Evolutionary conservation across 2,329 filamentous ascomycete species (phyloP), one percentile per base, ranked within the genome.

Genomic region (Aspergillus candidus): DNA sequence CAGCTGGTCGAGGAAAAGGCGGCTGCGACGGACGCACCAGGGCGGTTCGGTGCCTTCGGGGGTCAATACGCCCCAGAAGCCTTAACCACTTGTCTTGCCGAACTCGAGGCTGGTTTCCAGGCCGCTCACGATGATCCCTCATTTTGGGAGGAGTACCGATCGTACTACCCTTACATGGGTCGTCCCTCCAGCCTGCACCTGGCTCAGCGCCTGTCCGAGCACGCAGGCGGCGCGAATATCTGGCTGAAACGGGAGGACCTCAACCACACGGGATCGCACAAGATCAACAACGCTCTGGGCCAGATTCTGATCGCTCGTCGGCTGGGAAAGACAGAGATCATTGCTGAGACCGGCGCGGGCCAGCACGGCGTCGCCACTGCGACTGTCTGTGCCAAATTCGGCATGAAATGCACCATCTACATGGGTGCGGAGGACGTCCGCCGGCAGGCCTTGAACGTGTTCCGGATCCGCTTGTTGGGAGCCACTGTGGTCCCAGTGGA

Each of bases 341-440:
- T 97, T 57, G 91, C 93, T 37, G 93, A 97, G 72, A 97, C 91
- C 12, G 93, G 91, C 49, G 90, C 90, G 36, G 93, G 91, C 18
- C 90, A 97, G 70, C 91, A 97, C 67, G 91, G 93, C 70, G 90
- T 97, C 14, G 91, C 91, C 2, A 96, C 91, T 11, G 93, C 93
- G 1, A 97, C 91, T 0, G 86, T 96, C 15, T 97, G 91, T 59
- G 93, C 93, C 57, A 94, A 94, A 69, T 95, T 98, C 60, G 88
- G 86, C 59, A 90, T 97, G 88, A 86, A 91, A 66, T 97, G 93
- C 63, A 95, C 89, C 11, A 84, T 97, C 40, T 96, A 88, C 70
- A 97, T 98, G 93, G 93, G 93, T 53, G 88, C 88, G 34, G 90
- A 96, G 70, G 93, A 98, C 60, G 89, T 96, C 34, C 82, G 89